Evolutionary conservation across 2,329 filamentous ascomycete species (phyloP), one percentile per base, ranked within the genome.

Genomic region (Chalaropsis thielavioides): DNA sequence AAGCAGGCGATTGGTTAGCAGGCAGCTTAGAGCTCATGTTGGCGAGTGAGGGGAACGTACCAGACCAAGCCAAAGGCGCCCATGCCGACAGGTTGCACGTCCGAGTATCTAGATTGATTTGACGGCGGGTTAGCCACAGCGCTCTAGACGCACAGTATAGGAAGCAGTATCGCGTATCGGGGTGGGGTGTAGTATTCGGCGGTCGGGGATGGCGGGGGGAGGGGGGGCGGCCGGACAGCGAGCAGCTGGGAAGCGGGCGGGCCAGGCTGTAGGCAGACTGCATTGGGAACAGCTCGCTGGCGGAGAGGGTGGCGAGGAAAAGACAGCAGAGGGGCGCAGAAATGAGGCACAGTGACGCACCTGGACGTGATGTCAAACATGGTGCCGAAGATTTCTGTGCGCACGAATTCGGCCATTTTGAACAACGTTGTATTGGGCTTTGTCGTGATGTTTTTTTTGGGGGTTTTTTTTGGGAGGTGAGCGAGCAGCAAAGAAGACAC

Each of bases 281-380:
- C n/a, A n/a, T n/a, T n/a, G n/a, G n/a, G n/a, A n/a, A n/a, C 27
- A 35, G 13, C 54, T 59, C 15, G 22, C 10, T 35, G 60, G 19
- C 17, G 40, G 46, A 62, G 22, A 31, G 15, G 51, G 31, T 13
- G 27, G 31, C 15, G 2, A 8, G 40, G 41, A 19, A 17, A 10
- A 13, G 40, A 22, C 40, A 10, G 17, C 15, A 62, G 22, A 11
- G 46, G 19, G 46, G 41, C 10, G n/a, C 27, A 40, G 35, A n/a
- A 40, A 17, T 6, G 17, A 31, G 51, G 31, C 1, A 31, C 17
- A 31, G 15, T 11, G 61, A 59, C 71, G 66, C 84, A 96, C 91
- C 94, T 89, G 78, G 92, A 96, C 71, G 94, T 99, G 79, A 97
- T 97, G 84, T 99, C 94, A 75, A 99, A 99, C 72, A 94, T 97